Base-by-base conservation (phyloP, 352 stramenopile species). In the Phytopythium helicoides region DNA sequence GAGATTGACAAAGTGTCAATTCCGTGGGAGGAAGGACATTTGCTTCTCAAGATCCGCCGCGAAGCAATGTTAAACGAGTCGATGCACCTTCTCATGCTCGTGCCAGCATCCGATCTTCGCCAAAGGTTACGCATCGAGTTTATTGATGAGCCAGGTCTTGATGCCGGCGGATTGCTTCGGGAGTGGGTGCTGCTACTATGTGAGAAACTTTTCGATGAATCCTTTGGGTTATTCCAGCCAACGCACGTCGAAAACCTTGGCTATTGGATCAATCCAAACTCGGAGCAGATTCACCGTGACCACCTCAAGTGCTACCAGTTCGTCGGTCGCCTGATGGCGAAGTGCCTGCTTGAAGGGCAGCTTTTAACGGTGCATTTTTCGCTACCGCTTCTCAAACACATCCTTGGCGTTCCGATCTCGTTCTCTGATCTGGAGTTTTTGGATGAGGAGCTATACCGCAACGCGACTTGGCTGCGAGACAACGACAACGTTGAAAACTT, bases 231-330 rank as follows among this genome's bases (percentile, higher is more conserved):
- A 16, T 94, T 94, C 57, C 69, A 76, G 31, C 53, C 68, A 19
- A 91, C 82, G 2, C 73, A 87, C 42, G 80, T 85, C 0, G 82
- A 92, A 39, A 86, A 90, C 26, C 64, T 86, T 3, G 82, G 80
- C 41, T 94, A 92, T 57, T 92, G 79, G 82, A 83, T 94, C 50
- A 94, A 92, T 47, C 68, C 80, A 1, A 89, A 86, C 59, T 91
- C 82, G 21, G 56, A 39, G 8, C 66, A 89, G 48, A 74, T 88
- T 31, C 73, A 88, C 25, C 62, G 64, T 23, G 78, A 94, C 56
- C 80, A 94, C 46, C 46, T 92, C 31, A 77, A 74, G 19, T 87
- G 68, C 52, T 94, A 83, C 55, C 63, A 89, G 59, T 92, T 90
- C 42, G 70, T 90, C 37, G 84, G 84, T 0, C 74, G 84, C 3